Evolutionary conservation across 2,329 filamentous ascomycete species (phyloP).

Genomic region (Teratosphaeria pseudoeucalypti): DNA sequence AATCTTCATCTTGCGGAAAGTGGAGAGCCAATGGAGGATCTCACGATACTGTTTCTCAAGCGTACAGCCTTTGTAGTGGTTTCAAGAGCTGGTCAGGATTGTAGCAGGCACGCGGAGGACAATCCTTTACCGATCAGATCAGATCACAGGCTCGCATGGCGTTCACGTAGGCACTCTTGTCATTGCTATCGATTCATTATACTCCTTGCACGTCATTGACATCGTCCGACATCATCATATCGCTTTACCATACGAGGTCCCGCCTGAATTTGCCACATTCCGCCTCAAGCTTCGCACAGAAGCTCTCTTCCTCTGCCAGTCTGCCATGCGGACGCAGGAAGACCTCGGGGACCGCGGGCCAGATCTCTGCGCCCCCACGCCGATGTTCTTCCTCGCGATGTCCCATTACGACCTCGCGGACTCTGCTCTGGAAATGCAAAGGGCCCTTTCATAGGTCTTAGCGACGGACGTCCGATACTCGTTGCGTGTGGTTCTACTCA

Average conservation of each 20-base stretch:
- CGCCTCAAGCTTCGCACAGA: not conserved
- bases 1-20: not conserved
- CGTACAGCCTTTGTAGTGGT: not conserved
- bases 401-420: not conserved
- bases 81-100: not conserved
- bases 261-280: not conserved
- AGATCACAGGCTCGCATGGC: not conserved
- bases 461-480: not conserved
- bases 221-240: not conserved
- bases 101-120: not conserved
- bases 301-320: not conserved
- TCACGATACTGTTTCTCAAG: not conserved
- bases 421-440: not conserved
- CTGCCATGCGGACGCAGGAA: not conserved
- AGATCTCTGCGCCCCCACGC: not conserved
- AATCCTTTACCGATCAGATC: not conserved
- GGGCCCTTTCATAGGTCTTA: not conserved
- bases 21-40: not conserved
- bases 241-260: not conserved
- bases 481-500: not conserved
- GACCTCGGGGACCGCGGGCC: not conserved
- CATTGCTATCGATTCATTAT: not conserved
- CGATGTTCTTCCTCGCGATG: not conserved
- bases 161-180: not conserved
- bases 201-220: not conserved